Conservation (phyloP, 73 alveolate genomes). For the Tetrahymena malaccensis region DNA sequence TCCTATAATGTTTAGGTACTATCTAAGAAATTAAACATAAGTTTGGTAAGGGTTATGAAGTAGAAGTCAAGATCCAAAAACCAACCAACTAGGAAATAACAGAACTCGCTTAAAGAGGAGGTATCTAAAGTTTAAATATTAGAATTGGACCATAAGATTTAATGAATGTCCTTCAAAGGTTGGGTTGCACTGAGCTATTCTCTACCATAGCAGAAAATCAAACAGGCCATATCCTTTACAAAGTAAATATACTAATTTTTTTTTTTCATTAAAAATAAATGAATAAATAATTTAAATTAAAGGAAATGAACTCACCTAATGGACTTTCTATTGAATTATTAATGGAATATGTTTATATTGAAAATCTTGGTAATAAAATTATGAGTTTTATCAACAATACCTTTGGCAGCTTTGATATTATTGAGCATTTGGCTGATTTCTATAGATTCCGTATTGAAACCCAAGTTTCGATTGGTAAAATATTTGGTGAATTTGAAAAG, state of each 20-base stretch:
- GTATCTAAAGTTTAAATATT: background rate
- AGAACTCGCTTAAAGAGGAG: constrained; percentile 7
- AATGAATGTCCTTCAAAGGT: background rate
- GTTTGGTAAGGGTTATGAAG: constrained; percentile 92
- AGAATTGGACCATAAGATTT: background rate
- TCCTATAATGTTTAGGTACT: constrained; percentile 84
- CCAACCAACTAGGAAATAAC: constrained; percentile 53
- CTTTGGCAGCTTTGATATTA: constrained; percentile 29
- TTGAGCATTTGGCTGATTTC: constrained; percentile 40
- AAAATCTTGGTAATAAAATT: constrained; percentile 20
- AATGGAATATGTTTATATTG: constrained; percentile 40
- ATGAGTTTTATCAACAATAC: constrained; percentile 2
- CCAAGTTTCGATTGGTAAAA: constrained; percentile 17
- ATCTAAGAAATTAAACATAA: constrained; percentile 81
- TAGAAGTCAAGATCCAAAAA: constrained; percentile 65
- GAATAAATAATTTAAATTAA: constrained; percentile 24
- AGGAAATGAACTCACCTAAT: constrained; percentile 31
- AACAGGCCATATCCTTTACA: background rate
- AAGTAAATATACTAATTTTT: background rate
- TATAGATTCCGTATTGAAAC: constrained; percentile 35
- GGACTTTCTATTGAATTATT: constrained; percentile 21
- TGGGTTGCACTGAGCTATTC: background rate
- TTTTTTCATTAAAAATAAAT: background rate
- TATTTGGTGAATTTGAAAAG: constrained; percentile 45
- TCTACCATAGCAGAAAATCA: background rate